These are phyloP conservation scores for Antitrichia curtipendula DNA, from an alignment of 225 moss, liverwort and hornwort species.

Conservation along the genomic window DNA sequence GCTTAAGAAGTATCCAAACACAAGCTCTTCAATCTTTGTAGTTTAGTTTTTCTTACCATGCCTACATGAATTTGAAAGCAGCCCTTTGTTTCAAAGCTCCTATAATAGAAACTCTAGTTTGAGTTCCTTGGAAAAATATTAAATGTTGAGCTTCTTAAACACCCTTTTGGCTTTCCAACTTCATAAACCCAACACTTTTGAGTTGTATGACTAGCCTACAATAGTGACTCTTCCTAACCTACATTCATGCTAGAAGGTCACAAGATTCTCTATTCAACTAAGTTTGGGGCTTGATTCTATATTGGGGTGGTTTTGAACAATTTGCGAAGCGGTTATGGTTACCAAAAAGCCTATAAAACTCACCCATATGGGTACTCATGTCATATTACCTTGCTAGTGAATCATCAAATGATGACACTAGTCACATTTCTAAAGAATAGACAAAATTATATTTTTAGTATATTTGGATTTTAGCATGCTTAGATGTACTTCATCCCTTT, in stretches of 20 bases:
- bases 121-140: rapidly evolving
- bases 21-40: not conserved
- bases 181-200: rapidly evolving
- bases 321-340: too few relatives aligned
- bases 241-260: not conserved
- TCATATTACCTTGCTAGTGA: rapidly evolving
- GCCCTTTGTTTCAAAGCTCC: too few relatives aligned
- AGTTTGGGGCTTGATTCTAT: not conserved
- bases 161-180: rapidly evolving
- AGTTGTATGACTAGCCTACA: rapidly evolving
- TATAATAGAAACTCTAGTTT: rapidly evolving
- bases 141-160: not conserved
- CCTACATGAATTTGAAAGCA: not conserved
- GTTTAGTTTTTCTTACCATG: not conserved
- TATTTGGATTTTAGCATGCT: not conserved
- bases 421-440: not conserved
- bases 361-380: rapidly evolving
- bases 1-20: not conserved
- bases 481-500: not conserved
- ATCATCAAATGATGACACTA: too few relatives aligned
- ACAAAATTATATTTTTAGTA: not conserved
- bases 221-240: not conserved
- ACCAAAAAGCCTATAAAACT: rapidly evolving
- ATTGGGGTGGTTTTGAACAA: too few relatives aligned
- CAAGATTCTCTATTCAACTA: not conserved